Conservation (phyloP, 768 basidiomycete genomes). For the Tylopilus sp. region DNA sequence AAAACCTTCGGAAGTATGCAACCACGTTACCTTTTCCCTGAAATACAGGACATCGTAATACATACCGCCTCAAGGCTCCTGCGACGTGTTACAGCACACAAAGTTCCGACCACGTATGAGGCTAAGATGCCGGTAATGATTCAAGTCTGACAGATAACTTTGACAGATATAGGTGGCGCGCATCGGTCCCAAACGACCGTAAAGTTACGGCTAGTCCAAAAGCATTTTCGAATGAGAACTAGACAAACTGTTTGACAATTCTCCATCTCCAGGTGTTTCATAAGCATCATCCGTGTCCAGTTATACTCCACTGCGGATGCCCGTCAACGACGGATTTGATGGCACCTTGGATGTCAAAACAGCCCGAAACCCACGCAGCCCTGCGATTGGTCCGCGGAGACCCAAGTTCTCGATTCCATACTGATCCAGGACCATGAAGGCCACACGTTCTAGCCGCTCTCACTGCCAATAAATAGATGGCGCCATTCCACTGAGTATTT, state of each 20-base stretch:
- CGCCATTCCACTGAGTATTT: not conserved
- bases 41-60: conserved; percentile 1
- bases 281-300: conserved; percentile 13
- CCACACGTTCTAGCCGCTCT: not conserved
- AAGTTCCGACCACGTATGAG: conserved; percentile 10
- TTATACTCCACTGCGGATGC: conserved; percentile 16
- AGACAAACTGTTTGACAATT: conserved; percentile 13
- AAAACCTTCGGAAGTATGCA: not conserved
- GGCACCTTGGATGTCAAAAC: conserved; percentile 14
- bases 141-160: conserved; percentile 11
- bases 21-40: conserved; percentile 21
- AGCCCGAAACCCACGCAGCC: conserved; percentile 14
- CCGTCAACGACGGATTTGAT: conserved; percentile 23
- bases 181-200: conserved; percentile 16
- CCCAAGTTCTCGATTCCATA: conserved; percentile 5
- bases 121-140: conserved; percentile 24
- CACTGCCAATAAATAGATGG: conserved; percentile 9
- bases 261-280: conserved; percentile 19
- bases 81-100: conserved; percentile 21
- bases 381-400: conserved; percentile 26
- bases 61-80: conserved; percentile 11
- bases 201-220: conserved; percentile 13
- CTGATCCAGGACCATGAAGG: conserved; percentile 4
- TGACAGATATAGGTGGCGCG: conserved; percentile 11
- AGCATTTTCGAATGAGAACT: conserved; percentile 8